Percentiles rank a stretch among this genome's conserved stretches.
phyloP scores from a whole-genome alignment of 495 filamentous ascomycete genomes.

The Penicillium mononematosum region DNA sequence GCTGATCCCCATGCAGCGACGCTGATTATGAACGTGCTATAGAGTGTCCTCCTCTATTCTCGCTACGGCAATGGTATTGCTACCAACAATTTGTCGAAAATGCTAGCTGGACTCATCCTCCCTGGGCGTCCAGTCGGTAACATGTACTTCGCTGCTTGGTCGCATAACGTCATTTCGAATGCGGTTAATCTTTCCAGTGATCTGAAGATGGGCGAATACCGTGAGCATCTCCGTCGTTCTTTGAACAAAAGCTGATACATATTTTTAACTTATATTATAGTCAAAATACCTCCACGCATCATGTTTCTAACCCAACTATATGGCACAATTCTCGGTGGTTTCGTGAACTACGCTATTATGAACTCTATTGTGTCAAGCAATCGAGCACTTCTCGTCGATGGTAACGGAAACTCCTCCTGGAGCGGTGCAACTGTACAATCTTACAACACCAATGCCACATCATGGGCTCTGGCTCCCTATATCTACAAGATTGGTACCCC shows the following conservation, averaged over 20 bases:
- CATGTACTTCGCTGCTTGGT: conserved; percentile 45
- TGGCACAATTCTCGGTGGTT: conserved; percentile 46
- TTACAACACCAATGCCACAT: conserved; percentile 39
- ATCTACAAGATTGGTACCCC: conserved; percentile 41
- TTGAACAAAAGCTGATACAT: neutral
- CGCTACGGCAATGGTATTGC: conserved; percentile 39
- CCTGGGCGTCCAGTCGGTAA: conserved; percentile 48
- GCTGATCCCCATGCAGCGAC: neutral
- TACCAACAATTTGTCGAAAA: conserved; percentile 42
- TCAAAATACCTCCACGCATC: conserved; percentile 46
- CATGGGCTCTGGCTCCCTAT: conserved; percentile 46
- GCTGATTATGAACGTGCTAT: conserved; percentile 1
- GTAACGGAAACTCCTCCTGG: conserved; percentile 47
- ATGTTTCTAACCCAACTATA: conserved; percentile 48
- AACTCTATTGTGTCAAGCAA: conserved; percentile 41
- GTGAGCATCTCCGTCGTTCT: conserved; percentile 16
- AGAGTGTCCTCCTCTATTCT: conserved; percentile 35
- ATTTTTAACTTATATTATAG: conserved; percentile 10
- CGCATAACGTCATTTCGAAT: conserved; percentile 35
- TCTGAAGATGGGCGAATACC: conserved; percentile 41
- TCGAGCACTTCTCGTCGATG: conserved; percentile 31
- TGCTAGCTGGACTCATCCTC: conserved; percentile 37
- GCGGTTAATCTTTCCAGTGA: conserved; percentile 38
- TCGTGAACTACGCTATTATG: conserved; percentile 53
- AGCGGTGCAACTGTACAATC: conserved; percentile 47